Evolutionary conservation across 371 early-diverging fungal genomes (phyloP), one percentile per base, ranked within the genome.

Genomic region (Batkoa obscura): DNA sequence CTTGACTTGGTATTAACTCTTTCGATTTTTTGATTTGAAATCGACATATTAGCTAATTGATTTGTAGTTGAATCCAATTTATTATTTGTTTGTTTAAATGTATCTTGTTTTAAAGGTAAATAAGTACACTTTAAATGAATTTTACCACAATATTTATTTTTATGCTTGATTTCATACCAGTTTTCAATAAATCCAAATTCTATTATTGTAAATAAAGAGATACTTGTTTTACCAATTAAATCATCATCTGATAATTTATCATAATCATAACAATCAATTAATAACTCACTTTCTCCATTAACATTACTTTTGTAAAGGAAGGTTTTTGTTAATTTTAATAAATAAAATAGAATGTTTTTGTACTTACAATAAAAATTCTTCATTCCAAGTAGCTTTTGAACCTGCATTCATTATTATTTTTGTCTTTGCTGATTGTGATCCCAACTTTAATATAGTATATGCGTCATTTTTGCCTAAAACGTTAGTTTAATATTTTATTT

Each of bases 401-500:
- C 52, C 52, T 5, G 52, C 52, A 37, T 51, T 51, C 3, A 17
- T 13, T 3, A 51, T 51, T 3, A 51, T 17, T 37, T 13, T 12
- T n/a, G 52, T 51, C 15, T 51, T 51, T 2, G 12, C 13, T 3
- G 12, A 12, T 6, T 34, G 35, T n/a, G 35, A 37, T 12, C 52
- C 52, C 35, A 51, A 2, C 30, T 38, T 51, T n/a, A 51, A 3
- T n/a, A 37, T 31, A 37, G 12, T 10, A 51, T 51, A 51, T 23
- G 52, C 52, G 38, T 51, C 52, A 23, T 51, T 51, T 37, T 51
- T 51, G 15, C 52, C 52, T 51, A 12, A 45, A 45, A 23, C 23
- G 23, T 23, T 23, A 23, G 23, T 23, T 23, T 23, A 23, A 23
- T 23, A 23, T 23, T 23, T 23, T 23, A 23, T 45, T 45, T 12